phyloP scores from a whole-genome alignment of 768 basidiomycete species.

The Rhizopogon sp. region DNA sequence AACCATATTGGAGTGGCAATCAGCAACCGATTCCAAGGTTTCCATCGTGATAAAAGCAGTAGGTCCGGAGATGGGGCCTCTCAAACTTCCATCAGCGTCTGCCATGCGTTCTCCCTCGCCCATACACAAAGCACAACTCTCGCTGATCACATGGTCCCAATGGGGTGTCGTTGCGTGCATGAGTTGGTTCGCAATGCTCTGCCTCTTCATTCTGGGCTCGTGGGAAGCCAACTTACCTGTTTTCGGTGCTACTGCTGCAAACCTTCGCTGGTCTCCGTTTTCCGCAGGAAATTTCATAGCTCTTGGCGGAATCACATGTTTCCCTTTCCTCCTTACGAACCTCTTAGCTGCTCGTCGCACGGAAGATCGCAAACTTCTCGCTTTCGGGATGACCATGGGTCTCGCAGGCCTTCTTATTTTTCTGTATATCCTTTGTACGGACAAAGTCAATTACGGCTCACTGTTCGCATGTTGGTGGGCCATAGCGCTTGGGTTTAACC shows the following conservation, averaged over 20 bases:
- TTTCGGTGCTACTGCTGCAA: slow-evolving; percentile 37
- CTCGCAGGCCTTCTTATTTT: slow-evolving; percentile 47
- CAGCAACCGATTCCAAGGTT: background rate
- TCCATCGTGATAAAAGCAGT: background rate
- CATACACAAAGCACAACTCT: slow-evolving; percentile 4
- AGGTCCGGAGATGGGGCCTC: slow-evolving; percentile 2
- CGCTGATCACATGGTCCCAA: slow-evolving; percentile 24
- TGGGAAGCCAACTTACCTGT: slow-evolving; percentile 70
- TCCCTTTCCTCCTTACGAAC: slow-evolving; percentile 65
- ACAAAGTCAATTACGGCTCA: slow-evolving; percentile 40
- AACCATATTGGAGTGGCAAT: slow-evolving; percentile 7
- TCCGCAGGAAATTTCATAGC: slow-evolving; percentile 68
- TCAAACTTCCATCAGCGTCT: background rate
- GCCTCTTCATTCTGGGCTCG: slow-evolving; percentile 64
- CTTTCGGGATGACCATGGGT: slow-evolving; percentile 46
- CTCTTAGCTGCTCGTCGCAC: slow-evolving; percentile 50
- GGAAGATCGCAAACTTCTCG: slow-evolving; percentile 58
- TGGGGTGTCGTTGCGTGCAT: slow-evolving; percentile 56
- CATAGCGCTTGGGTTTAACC: slow-evolving; percentile 68
- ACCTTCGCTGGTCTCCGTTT: slow-evolving; percentile 55
- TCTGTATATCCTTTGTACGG: slow-evolving; percentile 37
- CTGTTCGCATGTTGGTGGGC: slow-evolving; percentile 41
- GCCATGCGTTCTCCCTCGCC: background rate
- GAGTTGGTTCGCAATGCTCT: slow-evolving; percentile 69
- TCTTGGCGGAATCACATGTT: slow-evolving; percentile 53